phyloP scores from a whole-genome alignment of 106 monocot species.

The Dendrobium nobile region DNA sequence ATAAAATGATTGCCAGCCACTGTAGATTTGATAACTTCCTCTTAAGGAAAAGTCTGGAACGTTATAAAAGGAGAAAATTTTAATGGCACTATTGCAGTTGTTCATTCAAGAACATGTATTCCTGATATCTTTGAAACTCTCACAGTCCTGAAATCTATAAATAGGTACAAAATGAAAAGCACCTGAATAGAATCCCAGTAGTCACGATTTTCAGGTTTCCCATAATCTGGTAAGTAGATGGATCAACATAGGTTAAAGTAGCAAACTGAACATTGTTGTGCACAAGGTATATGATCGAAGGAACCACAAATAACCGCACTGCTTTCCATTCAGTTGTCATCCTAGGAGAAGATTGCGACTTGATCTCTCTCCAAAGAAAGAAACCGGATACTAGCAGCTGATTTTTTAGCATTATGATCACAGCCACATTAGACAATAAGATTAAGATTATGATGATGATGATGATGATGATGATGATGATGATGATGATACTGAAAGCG shows the following conservation, averaged over 20 bases:
- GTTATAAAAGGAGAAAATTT: conserved; percentile 6
- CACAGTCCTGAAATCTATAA: not conserved
- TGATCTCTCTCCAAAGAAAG: conserved; percentile 77
- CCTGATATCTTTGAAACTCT: not conserved
- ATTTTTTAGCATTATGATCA: conserved; percentile 10
- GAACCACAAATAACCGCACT: conserved; percentile 65
- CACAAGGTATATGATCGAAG: conserved; percentile 89
- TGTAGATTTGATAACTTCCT: conserved; percentile 79
- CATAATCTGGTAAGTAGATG: conserved; percentile 98
- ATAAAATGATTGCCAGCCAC: conserved; percentile 86
- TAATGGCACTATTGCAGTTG: not conserved
- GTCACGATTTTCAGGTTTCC: conserved; percentile 98
- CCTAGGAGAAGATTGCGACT: conserved; percentile 46
- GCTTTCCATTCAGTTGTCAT: conserved; percentile 90
- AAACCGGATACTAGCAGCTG: conserved; percentile 86
- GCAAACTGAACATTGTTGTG: conserved; percentile 98
- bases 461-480: no score
- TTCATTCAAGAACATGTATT: not conserved
- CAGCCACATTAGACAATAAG: conserved; percentile 7
- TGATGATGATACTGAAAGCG: not conserved
- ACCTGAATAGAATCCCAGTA: conserved; percentile 93
- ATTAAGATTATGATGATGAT: not conserved
- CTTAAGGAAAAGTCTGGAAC: conserved; percentile 62
- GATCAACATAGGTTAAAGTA: conserved; percentile 80
- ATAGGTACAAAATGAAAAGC: not conserved